Evolutionary conservation across 1,139 yeast species (phyloP).

Genomic region (Kodamaea ohmeri): DNA sequence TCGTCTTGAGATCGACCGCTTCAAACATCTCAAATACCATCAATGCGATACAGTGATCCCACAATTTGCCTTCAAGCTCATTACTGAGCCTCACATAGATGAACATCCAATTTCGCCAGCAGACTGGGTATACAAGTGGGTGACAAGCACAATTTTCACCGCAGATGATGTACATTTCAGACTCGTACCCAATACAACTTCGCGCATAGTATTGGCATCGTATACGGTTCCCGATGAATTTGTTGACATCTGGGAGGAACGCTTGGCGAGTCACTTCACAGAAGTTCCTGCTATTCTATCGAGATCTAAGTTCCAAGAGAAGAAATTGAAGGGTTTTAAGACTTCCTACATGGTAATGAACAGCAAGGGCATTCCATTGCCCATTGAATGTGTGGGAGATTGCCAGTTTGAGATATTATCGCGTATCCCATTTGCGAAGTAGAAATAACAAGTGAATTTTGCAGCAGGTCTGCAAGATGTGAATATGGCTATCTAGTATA

Average conservation of each 20-base stretch:
- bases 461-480: background rate
- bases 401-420: slow-evolving; percentile 8
- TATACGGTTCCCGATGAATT: slow-evolving; percentile 7
- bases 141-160: slow-evolving; percentile 2
- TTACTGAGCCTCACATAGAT: slow-evolving; percentile 7
- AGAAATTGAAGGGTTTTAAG: background rate
- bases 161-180: slow-evolving; percentile 2
- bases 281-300: slow-evolving; percentile 4
- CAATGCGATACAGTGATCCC: slow-evolving; percentile 2
- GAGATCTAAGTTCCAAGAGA: slow-evolving; percentile 4
- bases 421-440: slow-evolving; percentile 5
- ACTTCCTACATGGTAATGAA: slow-evolving; percentile 8
- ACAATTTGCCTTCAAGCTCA: slow-evolving; percentile 7
- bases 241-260: slow-evolving; percentile 2
- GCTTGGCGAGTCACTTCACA: slow-evolving; percentile 3
- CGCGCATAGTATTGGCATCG: slow-evolving; percentile 7
- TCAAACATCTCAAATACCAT: slow-evolving; percentile 4
- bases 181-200: slow-evolving; percentile 2
- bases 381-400: slow-evolving; percentile 3
- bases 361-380: background rate
- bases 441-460: background rate
- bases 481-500: too few species aligned
- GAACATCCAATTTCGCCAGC: slow-evolving; percentile 7
- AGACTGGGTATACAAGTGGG: slow-evolving; percentile 10
- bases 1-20: slow-evolving; percentile 6